Base-by-base conservation (phyloP, 106 monocot species). In the Dendrobium officinale region DNA sequence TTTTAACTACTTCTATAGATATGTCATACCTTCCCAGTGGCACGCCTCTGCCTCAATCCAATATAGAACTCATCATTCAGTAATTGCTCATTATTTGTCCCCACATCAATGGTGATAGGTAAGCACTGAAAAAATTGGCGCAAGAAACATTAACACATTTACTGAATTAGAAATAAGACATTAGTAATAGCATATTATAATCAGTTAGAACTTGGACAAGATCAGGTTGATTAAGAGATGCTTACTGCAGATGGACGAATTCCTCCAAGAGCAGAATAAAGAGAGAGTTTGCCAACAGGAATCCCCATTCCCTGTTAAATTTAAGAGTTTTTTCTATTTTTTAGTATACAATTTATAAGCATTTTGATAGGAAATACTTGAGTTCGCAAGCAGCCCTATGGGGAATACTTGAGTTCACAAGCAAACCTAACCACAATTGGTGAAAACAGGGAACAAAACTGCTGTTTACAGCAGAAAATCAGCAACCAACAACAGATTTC, bases 91-190 rank as follows among this genome's bases (percentile, higher is more conserved):
- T 78, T 83, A 51, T 83, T 83, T 29, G 83, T 83, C 31, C 83
- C 83, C 83, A 83, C 83, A 78, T 83, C 83, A 73, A 83, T 83
- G 1, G 78, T 83, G 22, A 83, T 29, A 5, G 83, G 83, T 78
- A 78, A 83, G 78, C 83, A 83, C 82, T 82, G 77, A 8, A 82
- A 76, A 80, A 56, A 58, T 42, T 75, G 15, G 2, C 41, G 58
- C 26, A 15, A 24, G 49, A 42, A 27, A 37, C 15, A 51, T 54
- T 55, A 72, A 19, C 6, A n/a, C 13, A 43, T 74, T 73, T 18
- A 43, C 9, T 31, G 37, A 42, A 74, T 27, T 42, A 54, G 73
- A 41, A 42, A 43, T 1, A 11, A 55, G 10, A 42, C 43, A 42
- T 18, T 40, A 5, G n/a, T 16, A 29, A 58, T 58, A 78, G 16